Percentiles rank a stretch among this genome's conserved stretches.
These are phyloP conservation scores for Stagonosporopsis chrysanthemi DNA, from an alignment of 2,329 filamentous ascomycete species.

Conservation along the genomic window DNA sequence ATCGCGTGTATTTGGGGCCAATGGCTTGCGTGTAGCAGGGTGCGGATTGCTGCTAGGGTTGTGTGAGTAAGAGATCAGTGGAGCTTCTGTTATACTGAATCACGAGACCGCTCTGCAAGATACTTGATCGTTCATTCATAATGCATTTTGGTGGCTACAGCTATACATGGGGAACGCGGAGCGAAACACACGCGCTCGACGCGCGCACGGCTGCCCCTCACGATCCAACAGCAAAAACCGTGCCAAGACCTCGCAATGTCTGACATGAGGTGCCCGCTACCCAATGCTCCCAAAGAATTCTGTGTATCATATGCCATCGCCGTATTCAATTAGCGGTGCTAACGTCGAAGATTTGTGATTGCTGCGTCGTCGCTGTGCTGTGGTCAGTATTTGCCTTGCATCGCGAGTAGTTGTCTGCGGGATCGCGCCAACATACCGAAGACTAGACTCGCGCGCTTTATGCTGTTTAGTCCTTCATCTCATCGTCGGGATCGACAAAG, in stretches of 20 bases:
- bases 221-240: conserved; percentile 27
- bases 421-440: conserved; percentile 27
- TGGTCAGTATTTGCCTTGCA: conserved; percentile 9
- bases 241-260: conserved; percentile 34
- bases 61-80: not conserved
- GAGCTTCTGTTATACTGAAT: not conserved
- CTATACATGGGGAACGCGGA: conserved; percentile 19
- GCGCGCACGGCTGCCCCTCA: conserved; percentile 26
- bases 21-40: not conserved
- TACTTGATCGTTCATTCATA: conserved; percentile 17
- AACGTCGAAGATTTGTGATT: conserved; percentile 29
- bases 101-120: not conserved
- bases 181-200: conserved; percentile 18
- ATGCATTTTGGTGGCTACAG: conserved; percentile 23
- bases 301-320: conserved; percentile 22
- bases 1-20: not conserved
- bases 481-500: conserved; percentile 70
- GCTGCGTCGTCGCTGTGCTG: conserved; percentile 27
- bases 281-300: conserved; percentile 34
- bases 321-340: conserved; percentile 14
- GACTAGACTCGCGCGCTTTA: conserved; percentile 17
- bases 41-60: not conserved
- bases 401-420: not conserved
- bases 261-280: conserved; percentile 30
- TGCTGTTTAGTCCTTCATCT: conserved; percentile 68